Base-by-base conservation (phyloP, 805 yeast genomes). In the Saccharomycopsis sp. region DNA sequence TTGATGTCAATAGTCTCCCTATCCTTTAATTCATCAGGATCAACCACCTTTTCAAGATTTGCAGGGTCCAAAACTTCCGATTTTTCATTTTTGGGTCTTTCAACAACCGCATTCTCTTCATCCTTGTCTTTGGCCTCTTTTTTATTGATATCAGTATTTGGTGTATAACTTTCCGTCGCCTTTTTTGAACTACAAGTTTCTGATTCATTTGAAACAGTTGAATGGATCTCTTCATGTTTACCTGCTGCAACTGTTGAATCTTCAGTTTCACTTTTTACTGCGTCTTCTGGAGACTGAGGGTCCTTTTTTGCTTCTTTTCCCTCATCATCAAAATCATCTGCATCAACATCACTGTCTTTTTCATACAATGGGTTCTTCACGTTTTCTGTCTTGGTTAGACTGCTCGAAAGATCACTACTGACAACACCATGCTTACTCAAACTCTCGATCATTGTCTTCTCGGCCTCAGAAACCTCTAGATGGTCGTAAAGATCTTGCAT, bases 401-500 rank as follows among this genome's bases (percentile, higher is more conserved):
- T 81, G 15, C 79, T 79, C 1, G 87, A 76, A 53, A 94, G 76
- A 71, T 92, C 98, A 3, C 69, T 66, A 0, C 88, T 82, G 62
- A 82, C 82, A 15, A 94, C 82, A 2, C 97, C 96, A 69, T 94
- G 98, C 14, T 82, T 74, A 47, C 96, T 84, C 59, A 94, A 73
- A 59, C 83, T 84, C 66, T 91, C 96, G 54, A 94, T 87, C 98
- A 94, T 94, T 44, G 75, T 70, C 58, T 85, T 80, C 70, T 94
- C 99, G 14, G 84, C 89, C n/a, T 80, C 80, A 14, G 73, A 70
- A 8, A 94, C 72, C n/a, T 83, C 91, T 73, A 94, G 73, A 71
- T 94, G 99, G 8, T 81, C 82, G 64, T 90, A 91, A 14, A 94
- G 67, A 61, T 87, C 79, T 51, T 81, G 73, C 78, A 85, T 84